Evolutionary conservation across 129 eudicot genomes (phyloP), one percentile per base, ranked within the genome.

Genomic region (Arctium lappa): DNA sequence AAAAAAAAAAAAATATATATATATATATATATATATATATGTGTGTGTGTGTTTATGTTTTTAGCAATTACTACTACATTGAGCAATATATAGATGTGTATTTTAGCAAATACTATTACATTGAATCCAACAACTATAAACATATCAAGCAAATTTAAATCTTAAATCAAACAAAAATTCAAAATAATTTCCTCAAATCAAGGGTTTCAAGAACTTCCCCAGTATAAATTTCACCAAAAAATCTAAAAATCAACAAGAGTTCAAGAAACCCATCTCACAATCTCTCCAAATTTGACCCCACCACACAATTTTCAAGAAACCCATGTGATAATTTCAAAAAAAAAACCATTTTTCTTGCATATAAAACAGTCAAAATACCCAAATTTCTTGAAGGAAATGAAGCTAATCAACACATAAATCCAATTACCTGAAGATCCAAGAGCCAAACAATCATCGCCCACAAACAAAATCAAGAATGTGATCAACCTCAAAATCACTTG

Each of bases 361-460:
- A 72, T 27, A 8, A 39, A 33, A 44, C 44, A 60, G 12, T 30
- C 9, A 39, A 42, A 84, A 79, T 27, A 73, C 74, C 10, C 46
- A 73, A 84, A 34, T 39, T 56, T 73, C 27, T 77, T 63, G 0
- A 73, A 60, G 75, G 42, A 40, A n/a, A 40, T 42, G 68, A 40
- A 33, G 50, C 11, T 8, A 46, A 22, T 69, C 53, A 70, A 72
- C 39, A 75, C 15, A 84, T 34, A 77, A 77, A 69, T 70, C 76
- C 73, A 77, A 42, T 88, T 89, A 94, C 98, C 98, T 83, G 92
- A 86, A 89, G 92, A 89, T 89, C 90, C 81, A 60, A 83, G 85
- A 79, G 85, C 75, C 53, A 84, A 86, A 69, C 84, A 84, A 66
- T 46, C 76, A 85, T 53, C 81, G 83, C 84, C 78, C n/a, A 90